Evolutionary conservation across 2,329 filamentous ascomycete species (phyloP), one percentile per base, ranked within the genome.

Genomic region (Furcasterigmium sp.): DNA sequence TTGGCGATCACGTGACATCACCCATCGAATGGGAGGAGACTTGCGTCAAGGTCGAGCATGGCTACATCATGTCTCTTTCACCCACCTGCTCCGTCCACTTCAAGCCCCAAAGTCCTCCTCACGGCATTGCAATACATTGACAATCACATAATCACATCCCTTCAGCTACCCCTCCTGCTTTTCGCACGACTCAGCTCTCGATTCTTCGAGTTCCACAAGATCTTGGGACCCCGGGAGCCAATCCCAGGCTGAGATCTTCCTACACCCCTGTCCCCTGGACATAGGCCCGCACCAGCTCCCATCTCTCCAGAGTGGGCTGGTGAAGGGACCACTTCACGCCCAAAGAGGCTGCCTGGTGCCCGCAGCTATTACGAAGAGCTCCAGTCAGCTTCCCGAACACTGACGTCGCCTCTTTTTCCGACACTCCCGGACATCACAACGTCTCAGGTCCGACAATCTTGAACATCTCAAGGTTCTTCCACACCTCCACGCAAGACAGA

Each of bases 351-450:
- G n/a, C n/a, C n/a, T 32, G n/a, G n/a, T 13, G 32, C 32, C 32
- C 15, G 32, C 32, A 35, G 32, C 32, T 35, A n/a, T n/a, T n/a
- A 15, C 32, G 32, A 35, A 41, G 29, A 48, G 46, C 44, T 48
- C 41, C 44, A 30, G 41, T 41, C 46, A 46, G 46, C 44, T 42
- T 35, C 18, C 32, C 15, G n/a, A 15, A 15, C 29, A 18, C 32
- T 15, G 32, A 15, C 32, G 32, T 35, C 32, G 23, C 18, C n/a
- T 15, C 8, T 35, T 15, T 14, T 32, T 15, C 29, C 10, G 5
- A 21, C 15, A 38, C 21, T n/a, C 36, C 19, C 20, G 17, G 17
- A 20, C 36, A 28, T 23, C 20, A 38, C 10, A 11, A 26, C 23
- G 23, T 11, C 23, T 11, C 7, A 26, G n/a, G 3, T n/a, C 34